Conservation (phyloP, 192 early-diverging fungal genomes). For the Spizellomyces punctatus region DNA sequence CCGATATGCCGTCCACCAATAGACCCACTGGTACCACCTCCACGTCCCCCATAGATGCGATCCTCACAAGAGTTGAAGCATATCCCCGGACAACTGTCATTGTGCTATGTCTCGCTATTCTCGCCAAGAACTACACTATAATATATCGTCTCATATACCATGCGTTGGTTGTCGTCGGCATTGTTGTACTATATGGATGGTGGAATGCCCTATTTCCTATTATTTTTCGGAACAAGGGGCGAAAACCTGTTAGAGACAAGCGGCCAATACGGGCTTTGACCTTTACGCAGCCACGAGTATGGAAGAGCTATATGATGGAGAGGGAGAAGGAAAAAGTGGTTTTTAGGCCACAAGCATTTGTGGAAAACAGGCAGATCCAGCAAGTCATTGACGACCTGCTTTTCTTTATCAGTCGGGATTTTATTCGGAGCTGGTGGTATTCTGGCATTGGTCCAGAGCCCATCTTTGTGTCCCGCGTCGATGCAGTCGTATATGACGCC, state of each 20-base stretch:
- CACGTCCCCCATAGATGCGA: too few relatives aligned
- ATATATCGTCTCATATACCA: background rate
- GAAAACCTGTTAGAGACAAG: background rate
- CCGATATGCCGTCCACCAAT: too few relatives aligned
- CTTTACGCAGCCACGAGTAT: slow-evolving; percentile 3
- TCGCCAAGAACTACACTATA: background rate
- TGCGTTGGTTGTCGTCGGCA: background rate
- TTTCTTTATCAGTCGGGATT: slow-evolving; percentile 56
- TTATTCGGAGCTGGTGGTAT: slow-evolving; percentile 60
- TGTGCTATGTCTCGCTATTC: background rate
- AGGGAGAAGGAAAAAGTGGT: background rate
- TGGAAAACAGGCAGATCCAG: slow-evolving; percentile 24
- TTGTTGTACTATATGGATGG: slow-evolving; percentile 10
- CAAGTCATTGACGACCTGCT: slow-evolving; percentile 51
- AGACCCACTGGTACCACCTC: too few relatives aligned
- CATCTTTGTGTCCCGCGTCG: slow-evolving; percentile 50
- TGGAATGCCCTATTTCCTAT: background rate
- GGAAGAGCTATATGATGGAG: background rate
- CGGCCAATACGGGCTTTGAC: background rate
- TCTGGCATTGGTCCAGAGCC: slow-evolving; percentile 47
- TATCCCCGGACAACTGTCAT: background rate
- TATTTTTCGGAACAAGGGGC: too few relatives aligned
- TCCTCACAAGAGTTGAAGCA: background rate
- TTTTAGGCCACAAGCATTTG: background rate
- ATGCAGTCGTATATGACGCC: slow-evolving; percentile 49